These are phyloP conservation scores for Candida neerlandica DNA, from an alignment of 1,139 yeast species.

Conservation along the genomic window DNA sequence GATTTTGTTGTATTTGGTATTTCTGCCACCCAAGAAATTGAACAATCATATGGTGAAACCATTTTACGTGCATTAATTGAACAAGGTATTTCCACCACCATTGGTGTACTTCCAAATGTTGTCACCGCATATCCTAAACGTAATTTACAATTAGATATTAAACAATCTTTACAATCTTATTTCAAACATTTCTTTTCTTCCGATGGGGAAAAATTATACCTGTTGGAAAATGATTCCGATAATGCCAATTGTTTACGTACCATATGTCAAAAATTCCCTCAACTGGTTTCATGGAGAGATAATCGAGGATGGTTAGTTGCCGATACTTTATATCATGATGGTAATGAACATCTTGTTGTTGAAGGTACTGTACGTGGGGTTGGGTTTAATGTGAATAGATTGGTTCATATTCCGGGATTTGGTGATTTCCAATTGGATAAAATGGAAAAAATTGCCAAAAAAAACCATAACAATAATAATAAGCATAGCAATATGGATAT, in stretches of 20 bases:
- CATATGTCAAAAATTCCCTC: constrained; percentile 85
- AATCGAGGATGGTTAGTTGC: constrained; percentile 85
- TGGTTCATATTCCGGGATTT: constrained; percentile 82
- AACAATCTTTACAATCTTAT: constrained; percentile 79
- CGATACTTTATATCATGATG: constrained; percentile 44
- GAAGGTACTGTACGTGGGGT: constrained; percentile 87
- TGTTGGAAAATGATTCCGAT: constrained; percentile 70
- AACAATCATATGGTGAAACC: constrained; percentile 78
- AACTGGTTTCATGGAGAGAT: constrained; percentile 89
- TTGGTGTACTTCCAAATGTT: constrained; percentile 82
- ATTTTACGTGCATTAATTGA: constrained; percentile 83
- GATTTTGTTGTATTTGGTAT: constrained; percentile 87
- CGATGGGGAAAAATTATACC: constrained; percentile 72
- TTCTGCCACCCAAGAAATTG: constrained; percentile 85
- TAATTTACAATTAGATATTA: constrained; percentile 76
- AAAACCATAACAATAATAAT: constrained; percentile 14
- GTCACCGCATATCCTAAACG: constrained; percentile 67
- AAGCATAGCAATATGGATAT: constrained; percentile 27
- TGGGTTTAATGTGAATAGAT: constrained; percentile 75
- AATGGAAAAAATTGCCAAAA: constrained; percentile 51
- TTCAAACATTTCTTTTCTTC: constrained; percentile 87
- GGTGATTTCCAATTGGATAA: constrained; percentile 85
- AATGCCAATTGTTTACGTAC: constrained; percentile 69
- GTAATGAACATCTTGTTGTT: constrained; percentile 46
- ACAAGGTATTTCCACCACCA: constrained; percentile 86